phyloP scores from a whole-genome alignment of 805 yeast genomes.

The Nakazawaea siamensis region DNA sequence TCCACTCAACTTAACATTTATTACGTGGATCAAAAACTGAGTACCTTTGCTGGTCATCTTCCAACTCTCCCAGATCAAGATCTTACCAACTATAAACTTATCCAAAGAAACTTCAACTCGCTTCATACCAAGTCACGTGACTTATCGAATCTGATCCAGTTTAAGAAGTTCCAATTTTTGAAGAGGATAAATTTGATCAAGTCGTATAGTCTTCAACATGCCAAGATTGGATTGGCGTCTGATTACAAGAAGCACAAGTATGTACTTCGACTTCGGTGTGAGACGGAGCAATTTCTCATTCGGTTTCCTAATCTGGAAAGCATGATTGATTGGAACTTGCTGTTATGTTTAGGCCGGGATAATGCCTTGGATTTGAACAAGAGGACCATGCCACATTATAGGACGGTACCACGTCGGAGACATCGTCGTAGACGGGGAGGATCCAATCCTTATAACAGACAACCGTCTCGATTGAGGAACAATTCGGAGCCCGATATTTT shows the following conservation, averaged over 20 bases:
- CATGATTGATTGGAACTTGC: constrained; percentile 73
- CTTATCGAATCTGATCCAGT: constrained; percentile 16
- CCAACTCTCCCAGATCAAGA: constrained; percentile 15
- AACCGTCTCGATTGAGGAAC: constrained; percentile 2
- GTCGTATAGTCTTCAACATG: constrained; percentile 77
- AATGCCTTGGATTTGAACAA: constrained; percentile 68
- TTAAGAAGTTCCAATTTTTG: constrained; percentile 18
- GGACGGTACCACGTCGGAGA: constrained; percentile 76
- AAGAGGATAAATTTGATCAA: constrained; percentile 32
- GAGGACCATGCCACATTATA: constrained; percentile 65
- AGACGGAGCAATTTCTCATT: constrained; percentile 72
- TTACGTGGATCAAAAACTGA: constrained; percentile 23
- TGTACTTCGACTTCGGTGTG: constrained; percentile 70
- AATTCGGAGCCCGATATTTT: constrained; percentile 5
- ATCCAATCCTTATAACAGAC: not conserved
- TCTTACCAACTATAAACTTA: constrained; percentile 14
- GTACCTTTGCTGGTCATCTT: constrained; percentile 3
- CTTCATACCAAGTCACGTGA: constrained; percentile 20
- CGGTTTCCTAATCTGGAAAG: constrained; percentile 55
- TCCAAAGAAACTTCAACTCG: constrained; percentile 13
- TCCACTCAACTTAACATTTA: constrained; percentile 81
- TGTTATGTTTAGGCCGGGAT: constrained; percentile 67
- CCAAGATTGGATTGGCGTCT: constrained; percentile 74
- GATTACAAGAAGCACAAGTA: constrained; percentile 70
- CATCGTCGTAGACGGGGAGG: constrained; percentile 20